Conservation (phyloP, 768 basidiomycete genomes). For the Pluteus cervinus region DNA sequence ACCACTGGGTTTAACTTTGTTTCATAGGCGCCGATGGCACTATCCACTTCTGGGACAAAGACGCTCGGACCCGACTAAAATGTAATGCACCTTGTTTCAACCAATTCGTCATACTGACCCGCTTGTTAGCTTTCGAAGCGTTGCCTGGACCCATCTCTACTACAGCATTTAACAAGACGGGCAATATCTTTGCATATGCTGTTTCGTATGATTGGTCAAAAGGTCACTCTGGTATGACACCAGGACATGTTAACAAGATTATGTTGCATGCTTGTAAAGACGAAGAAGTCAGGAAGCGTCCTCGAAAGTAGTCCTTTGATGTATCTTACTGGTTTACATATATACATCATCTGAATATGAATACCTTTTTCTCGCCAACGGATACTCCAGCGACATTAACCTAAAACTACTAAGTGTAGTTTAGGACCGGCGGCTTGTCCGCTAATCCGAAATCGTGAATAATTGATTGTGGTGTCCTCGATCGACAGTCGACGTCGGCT, state of each 20-base stretch:
- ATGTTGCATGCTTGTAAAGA: constrained; percentile 84
- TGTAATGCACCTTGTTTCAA: no score
- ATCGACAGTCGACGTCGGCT: no score
- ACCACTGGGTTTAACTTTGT: not conserved
- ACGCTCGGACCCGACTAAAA: constrained; percentile 87
- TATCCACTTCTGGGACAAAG: constrained; percentile 94
- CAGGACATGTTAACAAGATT: constrained; percentile 67
- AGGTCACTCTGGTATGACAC: constrained; percentile 81
- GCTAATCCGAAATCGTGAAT: no score
- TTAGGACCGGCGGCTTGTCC: no score
- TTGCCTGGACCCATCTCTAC: constrained; percentile 72
- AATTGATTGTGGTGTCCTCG: no score
- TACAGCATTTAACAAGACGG: constrained; percentile 81
- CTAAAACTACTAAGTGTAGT: no score
- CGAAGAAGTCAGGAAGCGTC: constrained; percentile 74
- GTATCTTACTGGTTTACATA: no score
- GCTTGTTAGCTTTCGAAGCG: constrained; percentile 60
- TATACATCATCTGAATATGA: no score
- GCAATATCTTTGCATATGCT: constrained; percentile 87
- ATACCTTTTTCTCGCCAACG: no score
- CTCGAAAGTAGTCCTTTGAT: constrained; percentile 40
- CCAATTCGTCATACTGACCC: no score
- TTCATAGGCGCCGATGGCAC: constrained; percentile 71
- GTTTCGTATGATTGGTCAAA: constrained; percentile 94
- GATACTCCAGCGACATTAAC: no score